Base-by-base conservation (phyloP, 352 stramenopile genomes). In the Globisporangium sylvaticum region DNA sequence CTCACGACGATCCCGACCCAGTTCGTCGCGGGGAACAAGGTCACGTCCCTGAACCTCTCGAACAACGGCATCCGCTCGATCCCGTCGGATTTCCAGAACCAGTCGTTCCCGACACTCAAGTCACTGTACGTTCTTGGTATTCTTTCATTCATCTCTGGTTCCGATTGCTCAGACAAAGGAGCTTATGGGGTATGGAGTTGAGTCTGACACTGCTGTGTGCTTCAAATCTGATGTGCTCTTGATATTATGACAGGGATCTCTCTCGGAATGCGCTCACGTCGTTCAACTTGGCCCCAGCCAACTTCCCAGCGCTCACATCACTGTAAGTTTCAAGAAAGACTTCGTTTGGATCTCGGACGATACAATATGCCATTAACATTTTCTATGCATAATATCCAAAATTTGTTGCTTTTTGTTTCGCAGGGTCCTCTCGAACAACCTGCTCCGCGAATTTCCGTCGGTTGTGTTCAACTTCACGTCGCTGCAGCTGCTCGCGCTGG, bases 391-490 rank as follows among this genome's bases (percentile, higher is more conserved):
- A 14, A 54, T 32, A 14, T 22, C 31, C 8, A 5, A 55, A 32
- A 25, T 25, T 18, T 25, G 25, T 37, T 58, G 12, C 3, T 34
- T 64, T 10, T n/a, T 18, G 8, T 56, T 22, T 27, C 31, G 6
- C 31, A 87, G 79, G 53, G 72, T 73, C 64, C 71, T 92, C 42
- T 71, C 81, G 31, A 69, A 70, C 25, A 92, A 92, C 67, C 72
- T 75, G 4, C 58, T 92, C 24, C 58, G 62, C 14, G 61, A 64
- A 0, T 66, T 92, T 18, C 84, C 84, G 7, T 54, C 74, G 0
- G 75, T 83, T 18, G 57, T 92, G n/a, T 92, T 91, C 55, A 75
- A 77, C 32, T 53, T 92, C 27, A 66, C 76, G 24, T 80, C 66
- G 3, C 66, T 92, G n/a, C 73, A 83, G 50, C 71, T 69, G 20